Conservation (phyloP, 2,329 filamentous ascomycete species). For the Diaporthe velutina region DNA sequence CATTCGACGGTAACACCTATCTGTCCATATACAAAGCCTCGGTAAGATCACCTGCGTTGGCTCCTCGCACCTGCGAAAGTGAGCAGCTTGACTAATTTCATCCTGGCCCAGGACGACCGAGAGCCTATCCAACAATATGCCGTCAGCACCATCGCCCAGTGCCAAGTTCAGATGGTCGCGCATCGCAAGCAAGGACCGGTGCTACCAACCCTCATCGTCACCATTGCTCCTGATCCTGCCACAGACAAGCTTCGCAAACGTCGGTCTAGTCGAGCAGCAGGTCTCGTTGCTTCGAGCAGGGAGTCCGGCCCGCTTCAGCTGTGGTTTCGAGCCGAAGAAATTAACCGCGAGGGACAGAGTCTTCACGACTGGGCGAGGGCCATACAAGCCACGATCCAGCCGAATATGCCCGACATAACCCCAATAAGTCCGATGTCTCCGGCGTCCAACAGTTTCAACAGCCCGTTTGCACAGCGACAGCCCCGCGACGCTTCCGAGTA, state of each 20-base stretch:
- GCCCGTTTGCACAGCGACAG: conserved; percentile 60
- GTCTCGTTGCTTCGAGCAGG: conserved; percentile 63
- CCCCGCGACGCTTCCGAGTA: conserved; percentile 57
- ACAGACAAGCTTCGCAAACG: conserved; percentile 74
- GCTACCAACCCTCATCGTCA: conserved; percentile 71
- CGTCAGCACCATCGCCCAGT: conserved; percentile 65
- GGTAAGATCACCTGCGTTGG: conserved; percentile 10
- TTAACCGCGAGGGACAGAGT: conserved; percentile 59
- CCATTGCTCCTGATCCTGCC: conserved; percentile 62
- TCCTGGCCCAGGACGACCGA: conserved; percentile 59
- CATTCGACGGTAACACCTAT: conserved; percentile 56
- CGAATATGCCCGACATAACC: conserved; percentile 54
- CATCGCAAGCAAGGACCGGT: conserved; percentile 73
- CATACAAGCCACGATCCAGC: conserved; percentile 60
- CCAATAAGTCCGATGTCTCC: conserved; percentile 66
- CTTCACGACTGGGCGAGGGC: conserved; percentile 72
- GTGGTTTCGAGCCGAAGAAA: conserved; percentile 67
- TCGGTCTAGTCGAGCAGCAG: conserved; percentile 73
- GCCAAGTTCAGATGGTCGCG: conserved; percentile 69
- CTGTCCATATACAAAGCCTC: conserved; percentile 66
- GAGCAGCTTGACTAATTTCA: conserved; percentile 38
- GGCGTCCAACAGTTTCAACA: conserved; percentile 65
- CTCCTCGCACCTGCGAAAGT: neutral
- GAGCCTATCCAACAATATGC: conserved; percentile 68
- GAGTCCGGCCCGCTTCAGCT: conserved; percentile 63